Evolutionary conservation across 371 early-diverging fungal species (phyloP).

Genomic region (Mucor racemosus): DNA sequence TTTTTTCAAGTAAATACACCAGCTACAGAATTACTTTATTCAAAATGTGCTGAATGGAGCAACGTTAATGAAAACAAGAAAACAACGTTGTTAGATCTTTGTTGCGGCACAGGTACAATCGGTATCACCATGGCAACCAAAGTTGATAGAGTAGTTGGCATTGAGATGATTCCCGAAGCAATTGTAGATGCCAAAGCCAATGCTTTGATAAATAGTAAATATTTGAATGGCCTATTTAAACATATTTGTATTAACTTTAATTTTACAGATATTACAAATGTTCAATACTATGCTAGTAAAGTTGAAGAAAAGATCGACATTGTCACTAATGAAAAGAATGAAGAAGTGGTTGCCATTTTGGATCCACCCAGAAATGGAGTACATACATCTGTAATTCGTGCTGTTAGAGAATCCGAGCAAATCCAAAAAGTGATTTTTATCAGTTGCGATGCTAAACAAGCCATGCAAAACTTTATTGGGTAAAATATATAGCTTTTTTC

Average conservation of each 20-base stretch:
- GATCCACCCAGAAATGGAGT: conserved; percentile 76
- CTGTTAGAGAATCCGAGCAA: conserved; percentile 56
- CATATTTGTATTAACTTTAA: background rate
- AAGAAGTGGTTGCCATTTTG: conserved; percentile 60
- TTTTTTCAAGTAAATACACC: conserved; percentile 87
- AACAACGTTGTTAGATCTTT: conserved; percentile 72
- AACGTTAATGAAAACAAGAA: conserved; percentile 43
- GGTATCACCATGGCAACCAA: conserved; percentile 78
- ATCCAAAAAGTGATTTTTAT: conserved; percentile 71
- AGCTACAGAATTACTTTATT: conserved; percentile 73
- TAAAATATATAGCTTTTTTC: conserved; percentile 26
- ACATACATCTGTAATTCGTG: conserved; percentile 60
- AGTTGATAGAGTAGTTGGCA: conserved; percentile 75
- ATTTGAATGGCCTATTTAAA: background rate
- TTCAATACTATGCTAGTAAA: conserved; percentile 55
- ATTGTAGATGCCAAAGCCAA: conserved; percentile 79
- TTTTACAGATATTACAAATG: conserved; percentile 44
- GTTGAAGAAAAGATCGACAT: conserved; percentile 66
- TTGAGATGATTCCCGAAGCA: conserved; percentile 77
- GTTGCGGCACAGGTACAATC: conserved; percentile 91
- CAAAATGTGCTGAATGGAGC: conserved; percentile 53
- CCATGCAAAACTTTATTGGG: conserved; percentile 68
- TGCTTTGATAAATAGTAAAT: conserved; percentile 67
- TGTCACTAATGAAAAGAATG: conserved; percentile 34
- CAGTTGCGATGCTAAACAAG: conserved; percentile 68